These are phyloP conservation scores for Didymella pomorum DNA, from an alignment of 2,329 filamentous ascomycete genomes.

Conservation along the genomic window DNA sequence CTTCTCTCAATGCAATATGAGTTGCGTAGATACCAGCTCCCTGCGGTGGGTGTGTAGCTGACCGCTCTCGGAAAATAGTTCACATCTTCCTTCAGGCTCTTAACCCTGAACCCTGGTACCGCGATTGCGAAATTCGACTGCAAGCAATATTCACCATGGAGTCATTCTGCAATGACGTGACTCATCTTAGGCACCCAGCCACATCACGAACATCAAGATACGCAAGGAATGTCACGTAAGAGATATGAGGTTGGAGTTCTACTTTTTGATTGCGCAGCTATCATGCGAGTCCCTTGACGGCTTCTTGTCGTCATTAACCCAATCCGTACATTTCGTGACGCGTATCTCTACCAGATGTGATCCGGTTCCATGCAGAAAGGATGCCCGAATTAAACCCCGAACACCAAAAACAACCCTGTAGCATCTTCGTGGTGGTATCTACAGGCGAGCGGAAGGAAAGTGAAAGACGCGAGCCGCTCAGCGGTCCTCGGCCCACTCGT, in stretches of 20 bases:
- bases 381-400: slow-evolving; percentile 20
- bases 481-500: slow-evolving; percentile 60
- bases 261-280: slow-evolving; percentile 17
- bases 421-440: not conserved
- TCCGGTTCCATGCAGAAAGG: slow-evolving; percentile 15
- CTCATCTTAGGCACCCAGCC: not conserved
- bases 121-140: no score
- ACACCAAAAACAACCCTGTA: slow-evolving; percentile 17
- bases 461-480: slow-evolving; percentile 23
- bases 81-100: not conserved
- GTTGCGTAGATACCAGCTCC: not conserved
- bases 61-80: not conserved
- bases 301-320: not conserved
- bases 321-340: slow-evolving; percentile 14
- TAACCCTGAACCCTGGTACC: not conserved
- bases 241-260: not conserved
- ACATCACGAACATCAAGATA: not conserved
- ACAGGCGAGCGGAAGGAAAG: slow-evolving; percentile 6
- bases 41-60: not conserved
- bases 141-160: not conserved
- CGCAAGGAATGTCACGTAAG: not conserved
- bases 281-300: not conserved
- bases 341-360: slow-evolving; percentile 12
- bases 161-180: not conserved
- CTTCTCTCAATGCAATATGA: slow-evolving; percentile 8